Evolutionary conservation across 2,329 filamentous ascomycete species (phyloP).

Genomic region (Cercospora zeina): DNA sequence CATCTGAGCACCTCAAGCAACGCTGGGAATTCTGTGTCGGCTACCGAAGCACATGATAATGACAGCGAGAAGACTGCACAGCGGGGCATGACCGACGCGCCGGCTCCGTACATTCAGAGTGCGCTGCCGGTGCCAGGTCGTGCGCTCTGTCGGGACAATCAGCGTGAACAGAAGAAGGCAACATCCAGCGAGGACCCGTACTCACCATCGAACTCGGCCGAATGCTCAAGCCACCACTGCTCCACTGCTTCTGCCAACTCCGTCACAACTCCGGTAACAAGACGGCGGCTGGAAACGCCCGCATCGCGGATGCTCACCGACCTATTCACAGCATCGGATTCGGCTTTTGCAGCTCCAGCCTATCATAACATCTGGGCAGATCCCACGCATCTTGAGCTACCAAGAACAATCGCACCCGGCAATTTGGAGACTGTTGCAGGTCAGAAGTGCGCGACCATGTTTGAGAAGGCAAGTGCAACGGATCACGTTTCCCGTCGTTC

Average conservation of each 20-base stretch:
- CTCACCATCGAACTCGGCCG: background rate
- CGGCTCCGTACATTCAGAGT: background rate
- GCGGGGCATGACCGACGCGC: background rate
- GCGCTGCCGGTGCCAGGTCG: background rate
- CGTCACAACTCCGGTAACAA: background rate
- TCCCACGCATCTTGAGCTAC: background rate
- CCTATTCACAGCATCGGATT: slow-evolving; percentile 50
- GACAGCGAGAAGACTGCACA: background rate
- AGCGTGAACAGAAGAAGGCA: background rate
- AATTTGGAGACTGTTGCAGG: slow-evolving; percentile 13
- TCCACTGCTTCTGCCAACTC: background rate
- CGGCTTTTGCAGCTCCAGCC: slow-evolving; percentile 4
- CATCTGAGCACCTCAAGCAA: background rate
- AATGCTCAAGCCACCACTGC: background rate
- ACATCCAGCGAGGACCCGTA: background rate
- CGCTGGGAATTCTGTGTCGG: background rate
- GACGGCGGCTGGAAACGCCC: background rate
- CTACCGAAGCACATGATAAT: background rate
- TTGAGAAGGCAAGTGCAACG: background rate
- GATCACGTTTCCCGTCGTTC: background rate
- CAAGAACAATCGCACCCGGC: background rate
- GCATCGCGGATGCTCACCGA: slow-evolving; percentile 54
- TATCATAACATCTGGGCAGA: slow-evolving; percentile 10
- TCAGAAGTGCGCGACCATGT: slow-evolving; percentile 11
- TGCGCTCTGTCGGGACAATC: background rate